Evolutionary conservation across 148 eudicot genomes (phyloP).

Genomic region (Amaranthus palmeri): DNA sequence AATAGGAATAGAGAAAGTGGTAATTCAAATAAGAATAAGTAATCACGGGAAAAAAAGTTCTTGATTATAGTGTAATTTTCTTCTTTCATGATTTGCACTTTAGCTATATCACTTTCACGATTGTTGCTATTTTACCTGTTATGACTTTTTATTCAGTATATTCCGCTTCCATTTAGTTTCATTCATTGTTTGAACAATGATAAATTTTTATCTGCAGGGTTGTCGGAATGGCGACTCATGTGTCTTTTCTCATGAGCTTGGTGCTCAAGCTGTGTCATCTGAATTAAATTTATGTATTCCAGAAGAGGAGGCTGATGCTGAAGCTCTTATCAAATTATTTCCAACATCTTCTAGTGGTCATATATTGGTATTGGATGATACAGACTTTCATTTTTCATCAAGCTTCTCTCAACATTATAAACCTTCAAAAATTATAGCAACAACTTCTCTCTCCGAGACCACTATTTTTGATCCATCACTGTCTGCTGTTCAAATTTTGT

Average conservation of each 20-base stretch:
- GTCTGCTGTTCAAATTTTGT: slow-evolving; percentile 37
- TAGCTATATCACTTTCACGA: background rate
- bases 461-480: slow-evolving; percentile 36
- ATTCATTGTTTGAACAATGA: background rate
- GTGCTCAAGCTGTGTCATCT: slow-evolving; percentile 26
- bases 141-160: background rate
- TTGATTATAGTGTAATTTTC: too few relatives aligned
- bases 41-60: background rate
- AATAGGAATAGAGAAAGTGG: too few relatives aligned
- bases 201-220: slow-evolving; percentile 52
- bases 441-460: slow-evolving; percentile 43
- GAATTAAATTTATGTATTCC: slow-evolving; percentile 35
- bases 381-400: slow-evolving; percentile 50
- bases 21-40: background rate
- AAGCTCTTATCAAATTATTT: slow-evolving; percentile 39
- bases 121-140: background rate
- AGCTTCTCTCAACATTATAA: slow-evolving; percentile 41
- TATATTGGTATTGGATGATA: slow-evolving; percentile 63
- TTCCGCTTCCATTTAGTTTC: slow-evolving; percentile 11
- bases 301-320: slow-evolving; percentile 52
- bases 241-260: slow-evolving; percentile 58
- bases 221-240: slow-evolving; percentile 79
- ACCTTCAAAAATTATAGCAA: slow-evolving; percentile 54
- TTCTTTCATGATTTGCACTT: background rate
- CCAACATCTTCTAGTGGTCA: slow-evolving; percentile 39